Percentiles rank a stretch among this genome's conserved stretches.
Conservation (phyloP, 805 yeast species). For the Nakazawaea holstii region DNA sequence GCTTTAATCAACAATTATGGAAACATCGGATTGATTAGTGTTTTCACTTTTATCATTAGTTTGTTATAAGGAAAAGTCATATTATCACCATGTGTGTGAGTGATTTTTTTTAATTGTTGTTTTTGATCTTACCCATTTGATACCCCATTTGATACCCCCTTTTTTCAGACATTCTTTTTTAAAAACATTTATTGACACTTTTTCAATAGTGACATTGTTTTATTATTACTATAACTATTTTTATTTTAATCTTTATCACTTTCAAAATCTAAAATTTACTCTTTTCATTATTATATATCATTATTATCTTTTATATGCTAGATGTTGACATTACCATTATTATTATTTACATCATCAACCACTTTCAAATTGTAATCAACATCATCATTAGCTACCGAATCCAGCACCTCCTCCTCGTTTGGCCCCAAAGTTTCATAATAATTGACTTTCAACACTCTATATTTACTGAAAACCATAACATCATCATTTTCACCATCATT, state of each 20-base stretch:
- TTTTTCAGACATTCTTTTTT: too few species aligned
- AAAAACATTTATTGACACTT: too few species aligned
- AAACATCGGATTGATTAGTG: background rate
- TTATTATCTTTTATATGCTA: too few species aligned
- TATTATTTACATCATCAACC: too few species aligned
- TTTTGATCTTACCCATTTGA: slow-evolving; percentile 13
- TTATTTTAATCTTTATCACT: too few species aligned
- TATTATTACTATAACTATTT: too few species aligned
- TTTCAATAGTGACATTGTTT: too few species aligned
- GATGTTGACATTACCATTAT: too few species aligned
- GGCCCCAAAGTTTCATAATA: background rate
- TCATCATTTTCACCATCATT: background rate
- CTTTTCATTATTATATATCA: too few species aligned
- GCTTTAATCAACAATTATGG: background rate
- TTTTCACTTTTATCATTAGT: slow-evolving; percentile 3
- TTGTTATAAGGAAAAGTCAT: background rate
- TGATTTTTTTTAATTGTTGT: slow-evolving; percentile 12
- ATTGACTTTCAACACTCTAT: background rate
- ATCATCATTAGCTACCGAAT: too few species aligned
- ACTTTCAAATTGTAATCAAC: too few species aligned
- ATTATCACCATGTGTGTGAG: background rate
- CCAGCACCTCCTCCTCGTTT: background rate
- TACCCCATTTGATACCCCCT: background rate
- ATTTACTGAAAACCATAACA: background rate
- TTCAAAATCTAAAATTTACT: too few species aligned